Evolutionary conservation across 176 grass and related monocot species (phyloP).

Genomic region (Chloris gayana): DNA sequence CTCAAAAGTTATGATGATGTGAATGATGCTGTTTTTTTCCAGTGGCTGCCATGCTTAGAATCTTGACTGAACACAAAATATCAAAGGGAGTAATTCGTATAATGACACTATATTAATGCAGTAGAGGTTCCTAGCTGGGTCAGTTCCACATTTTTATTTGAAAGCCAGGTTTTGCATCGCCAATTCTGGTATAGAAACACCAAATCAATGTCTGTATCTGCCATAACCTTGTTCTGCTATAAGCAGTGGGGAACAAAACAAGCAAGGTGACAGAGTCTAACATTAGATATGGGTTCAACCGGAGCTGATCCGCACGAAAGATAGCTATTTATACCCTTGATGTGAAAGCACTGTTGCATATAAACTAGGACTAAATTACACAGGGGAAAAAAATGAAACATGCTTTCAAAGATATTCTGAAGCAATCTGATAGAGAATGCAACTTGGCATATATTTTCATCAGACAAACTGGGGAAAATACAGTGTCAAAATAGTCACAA

Average conservation of each 20-base stretch:
- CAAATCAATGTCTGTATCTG: neutral
- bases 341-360: slow-evolving; percentile 4
- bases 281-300: slow-evolving; percentile 24
- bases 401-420: slow-evolving; percentile 8
- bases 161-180: neutral
- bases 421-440: neutral
- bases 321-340: neutral
- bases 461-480: slow-evolving; percentile 2
- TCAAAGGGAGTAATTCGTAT: neutral
- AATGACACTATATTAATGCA: neutral
- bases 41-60: neutral
- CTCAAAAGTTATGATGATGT: neutral
- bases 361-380: neutral
- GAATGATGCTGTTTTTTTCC: neutral
- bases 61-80: neutral
- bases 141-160: neutral
- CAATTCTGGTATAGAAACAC: slow-evolving; percentile 10
- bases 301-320: slow-evolving; percentile 31
- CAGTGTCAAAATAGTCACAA: neutral
- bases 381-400: neutral
- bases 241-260: slow-evolving; percentile 24
- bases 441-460: neutral
- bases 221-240: slow-evolving; percentile 13
- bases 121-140: neutral
- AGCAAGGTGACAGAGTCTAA: slow-evolving; percentile 21